Evolutionary conservation across 139 green algal genomes (phyloP).

Genomic region (Coelastrella sp.): DNA sequence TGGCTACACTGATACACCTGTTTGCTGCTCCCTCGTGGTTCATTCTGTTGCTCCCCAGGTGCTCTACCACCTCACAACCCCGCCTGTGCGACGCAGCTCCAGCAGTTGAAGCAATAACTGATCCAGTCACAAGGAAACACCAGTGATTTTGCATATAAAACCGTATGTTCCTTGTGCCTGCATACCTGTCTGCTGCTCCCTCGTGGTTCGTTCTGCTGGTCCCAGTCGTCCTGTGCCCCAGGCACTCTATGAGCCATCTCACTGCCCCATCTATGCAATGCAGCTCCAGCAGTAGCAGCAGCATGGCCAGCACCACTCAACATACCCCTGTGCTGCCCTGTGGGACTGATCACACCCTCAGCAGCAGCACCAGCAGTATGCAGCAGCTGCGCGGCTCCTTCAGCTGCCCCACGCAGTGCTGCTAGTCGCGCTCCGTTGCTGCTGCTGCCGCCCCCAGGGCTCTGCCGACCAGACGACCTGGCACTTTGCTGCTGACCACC

Average conservation of each 20-base stretch:
- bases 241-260: background rate
- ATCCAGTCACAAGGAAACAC: no score
- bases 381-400: background rate
- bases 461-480: background rate
- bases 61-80: no score
- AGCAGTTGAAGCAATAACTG: no score
- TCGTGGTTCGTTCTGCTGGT: background rate
- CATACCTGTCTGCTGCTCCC: no score
- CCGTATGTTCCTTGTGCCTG: no score
- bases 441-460: background rate
- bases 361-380: background rate
- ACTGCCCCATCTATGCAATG: constrained; percentile 31
- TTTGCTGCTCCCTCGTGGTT: no score
- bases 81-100: no score
- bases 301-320: constrained; percentile 5
- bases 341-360: background rate
- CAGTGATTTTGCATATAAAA: no score
- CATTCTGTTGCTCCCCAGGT: background rate
- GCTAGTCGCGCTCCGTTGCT: constrained; percentile 4
- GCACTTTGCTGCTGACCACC: background rate
- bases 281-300: constrained; percentile 15
- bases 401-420: background rate
- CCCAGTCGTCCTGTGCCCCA: background rate
- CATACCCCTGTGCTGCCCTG: background rate
- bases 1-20: no score